Percentiles rank a stretch among this genome's conserved stretches.
phyloP scores from a whole-genome alignment of 192 early-diverging fungal genomes.

The Coemansia sp. region DNA sequence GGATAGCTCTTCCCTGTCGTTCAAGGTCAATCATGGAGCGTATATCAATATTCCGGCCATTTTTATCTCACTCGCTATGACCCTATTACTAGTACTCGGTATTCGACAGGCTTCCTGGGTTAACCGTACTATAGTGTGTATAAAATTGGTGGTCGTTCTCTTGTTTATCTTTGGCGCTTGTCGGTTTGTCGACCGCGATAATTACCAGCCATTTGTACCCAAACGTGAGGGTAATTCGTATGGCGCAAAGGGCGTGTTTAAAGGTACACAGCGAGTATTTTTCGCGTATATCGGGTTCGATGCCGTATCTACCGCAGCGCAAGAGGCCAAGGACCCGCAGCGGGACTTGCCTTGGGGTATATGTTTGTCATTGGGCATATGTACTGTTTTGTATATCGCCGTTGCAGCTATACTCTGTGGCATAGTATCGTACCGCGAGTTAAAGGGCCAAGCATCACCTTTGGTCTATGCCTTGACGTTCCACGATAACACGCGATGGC shows the following conservation, averaged over 20 bases:
- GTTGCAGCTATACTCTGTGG: conserved; percentile 73
- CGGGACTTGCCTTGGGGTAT: conserved; percentile 87
- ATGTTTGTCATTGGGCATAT: conserved; percentile 71
- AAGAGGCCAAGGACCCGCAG: conserved; percentile 78
- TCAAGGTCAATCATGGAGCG: conserved; percentile 46
- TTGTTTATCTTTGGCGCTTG: conserved; percentile 80
- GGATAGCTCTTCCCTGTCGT: conserved; percentile 50
- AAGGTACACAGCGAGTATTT: conserved; percentile 75
- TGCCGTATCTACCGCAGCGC: conserved; percentile 80
- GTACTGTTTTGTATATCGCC: conserved; percentile 77
- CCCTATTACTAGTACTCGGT: conserved; percentile 67
- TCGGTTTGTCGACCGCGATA: conserved; percentile 65
- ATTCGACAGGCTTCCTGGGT: conserved; percentile 72
- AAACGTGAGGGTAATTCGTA: conserved; percentile 60
- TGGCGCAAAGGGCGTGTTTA: conserved; percentile 70
- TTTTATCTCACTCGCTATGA: conserved; percentile 64
- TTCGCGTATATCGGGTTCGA: conserved; percentile 88
- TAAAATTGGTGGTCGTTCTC: conserved; percentile 73
- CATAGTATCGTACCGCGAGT: conserved; percentile 60
- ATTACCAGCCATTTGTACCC: conserved; percentile 81
- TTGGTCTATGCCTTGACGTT: conserved; percentile 50
- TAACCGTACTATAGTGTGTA: conserved; percentile 67
- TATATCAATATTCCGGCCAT: conserved; percentile 79
- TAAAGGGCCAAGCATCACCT: conserved; percentile 59
- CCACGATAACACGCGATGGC: conserved; percentile 60